Percentiles rank a stretch among this genome's conserved stretches.
These are phyloP conservation scores for Podospora pseudoanserina DNA, from an alignment of 495 filamentous ascomycete genomes.

Conservation along the genomic window DNA sequence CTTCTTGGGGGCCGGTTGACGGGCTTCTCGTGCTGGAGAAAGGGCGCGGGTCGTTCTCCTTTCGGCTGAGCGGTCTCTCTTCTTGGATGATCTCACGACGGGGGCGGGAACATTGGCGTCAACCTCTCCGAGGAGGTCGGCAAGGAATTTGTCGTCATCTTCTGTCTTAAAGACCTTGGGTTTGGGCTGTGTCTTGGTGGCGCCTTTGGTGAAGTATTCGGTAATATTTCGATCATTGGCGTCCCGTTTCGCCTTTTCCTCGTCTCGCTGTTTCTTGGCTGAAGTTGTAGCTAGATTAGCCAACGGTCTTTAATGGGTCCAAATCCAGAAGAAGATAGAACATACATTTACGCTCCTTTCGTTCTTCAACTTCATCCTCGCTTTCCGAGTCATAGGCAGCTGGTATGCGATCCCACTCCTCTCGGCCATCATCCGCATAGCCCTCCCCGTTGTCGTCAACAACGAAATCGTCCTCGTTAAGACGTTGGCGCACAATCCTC, in stretches of 20 bases:
- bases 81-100: conserved; percentile 49
- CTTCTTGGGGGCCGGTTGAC: conserved; percentile 47
- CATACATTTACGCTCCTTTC: conserved; percentile 52
- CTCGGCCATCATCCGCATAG: conserved; percentile 94
- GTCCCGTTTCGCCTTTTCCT: conserved; percentile 80
- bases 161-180: conserved; percentile 78
- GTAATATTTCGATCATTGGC: conserved; percentile 87
- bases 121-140: conserved; percentile 80
- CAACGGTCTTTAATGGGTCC: neutral
- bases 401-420: conserved; percentile 83
- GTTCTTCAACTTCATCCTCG: conserved; percentile 58
- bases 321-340: neutral
- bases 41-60: conserved; percentile 74
- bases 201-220: conserved; percentile 85
- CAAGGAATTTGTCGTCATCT: conserved; percentile 83
- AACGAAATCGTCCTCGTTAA: conserved; percentile 95
- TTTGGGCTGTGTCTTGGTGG: conserved; percentile 62
- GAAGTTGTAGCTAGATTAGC: conserved; percentile 10
- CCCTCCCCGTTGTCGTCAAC: conserved; percentile 91
- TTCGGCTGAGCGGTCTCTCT: conserved; percentile 65
- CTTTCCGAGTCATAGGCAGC: conserved; percentile 65
- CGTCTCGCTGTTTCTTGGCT: conserved; percentile 86
- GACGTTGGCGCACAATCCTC: conserved; percentile 81
- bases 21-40: conserved; percentile 59
- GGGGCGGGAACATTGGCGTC: conserved; percentile 72